Evolutionary conservation across 116 monocot genomes (phyloP).

Genomic region (Iris pallida): DNA sequence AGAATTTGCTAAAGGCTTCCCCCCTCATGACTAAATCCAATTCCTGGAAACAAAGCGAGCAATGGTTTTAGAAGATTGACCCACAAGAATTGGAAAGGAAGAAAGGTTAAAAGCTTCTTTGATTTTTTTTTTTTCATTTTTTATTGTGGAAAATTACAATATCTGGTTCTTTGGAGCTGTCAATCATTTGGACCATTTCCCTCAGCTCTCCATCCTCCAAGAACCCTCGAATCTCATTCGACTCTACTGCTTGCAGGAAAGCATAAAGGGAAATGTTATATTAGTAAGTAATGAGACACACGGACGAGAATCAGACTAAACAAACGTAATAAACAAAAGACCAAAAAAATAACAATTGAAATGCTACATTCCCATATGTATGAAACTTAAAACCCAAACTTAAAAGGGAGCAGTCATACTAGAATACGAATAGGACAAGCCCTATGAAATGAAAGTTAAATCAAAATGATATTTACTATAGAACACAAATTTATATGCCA

Average conservation of each 20-base stretch:
- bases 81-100: neutral
- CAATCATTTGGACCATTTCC: conserved; percentile 43
- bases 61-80: neutral
- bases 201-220: conserved; percentile 37
- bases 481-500: too few species aligned
- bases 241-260: conserved; percentile 30
- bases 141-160: conserved; percentile 23
- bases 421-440: too few species aligned
- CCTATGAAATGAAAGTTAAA: too few species aligned
- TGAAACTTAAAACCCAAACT: too few species aligned
- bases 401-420: too few species aligned
- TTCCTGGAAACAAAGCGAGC: conserved; percentile 33
- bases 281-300: too few species aligned
- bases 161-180: conserved; percentile 36
- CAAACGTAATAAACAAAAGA: too few species aligned
- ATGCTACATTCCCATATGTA: too few species aligned
- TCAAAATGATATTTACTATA: too few species aligned
- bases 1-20: conserved; percentile 34
- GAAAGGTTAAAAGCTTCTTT: neutral
- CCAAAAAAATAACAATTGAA: too few species aligned
- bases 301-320: too few species aligned
- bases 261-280: too few species aligned
- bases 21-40: conserved; percentile 49
- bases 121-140: neutral
- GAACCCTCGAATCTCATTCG: conserved; percentile 33